Conservation (phyloP, 2,329 filamentous ascomycete species). For the Sphaerulina vaccinii region DNA sequence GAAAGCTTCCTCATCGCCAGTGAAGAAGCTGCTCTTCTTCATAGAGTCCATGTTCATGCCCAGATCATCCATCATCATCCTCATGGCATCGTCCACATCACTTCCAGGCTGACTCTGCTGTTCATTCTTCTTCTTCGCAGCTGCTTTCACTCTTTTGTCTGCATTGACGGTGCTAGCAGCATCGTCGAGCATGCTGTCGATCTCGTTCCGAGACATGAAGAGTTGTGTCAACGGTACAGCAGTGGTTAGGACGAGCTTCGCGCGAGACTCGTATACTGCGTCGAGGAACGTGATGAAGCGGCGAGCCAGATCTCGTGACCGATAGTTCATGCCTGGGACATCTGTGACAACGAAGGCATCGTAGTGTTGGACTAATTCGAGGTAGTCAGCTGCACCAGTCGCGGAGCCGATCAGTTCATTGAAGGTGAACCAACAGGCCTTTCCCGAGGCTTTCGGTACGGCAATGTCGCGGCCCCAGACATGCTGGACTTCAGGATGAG, state of each 20-base stretch:
- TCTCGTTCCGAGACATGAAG: constrained; percentile 55
- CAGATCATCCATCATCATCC: constrained; percentile 81
- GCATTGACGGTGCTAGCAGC: constrained; percentile 30
- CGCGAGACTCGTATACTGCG: constrained; percentile 86
- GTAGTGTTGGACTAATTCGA: constrained; percentile 86
- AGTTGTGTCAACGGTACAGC: constrained; percentile 81
- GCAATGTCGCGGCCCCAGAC: constrained; percentile 92
- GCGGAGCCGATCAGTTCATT: constrained; percentile 85
- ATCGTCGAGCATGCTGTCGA: constrained; percentile 47
- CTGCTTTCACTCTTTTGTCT: constrained; percentile 36
- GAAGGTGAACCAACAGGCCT: constrained; percentile 88
- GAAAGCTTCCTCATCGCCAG: constrained; percentile 93
- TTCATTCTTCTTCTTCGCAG: constrained; percentile 24
- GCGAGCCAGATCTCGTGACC: constrained; percentile 80
- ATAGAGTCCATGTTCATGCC: constrained; percentile 80
- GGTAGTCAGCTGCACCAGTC: constrained; percentile 90
- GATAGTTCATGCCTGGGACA: constrained; percentile 68
- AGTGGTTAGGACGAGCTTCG: constrained; percentile 92
- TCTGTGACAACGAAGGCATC: constrained; percentile 90
- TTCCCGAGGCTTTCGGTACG: constrained; percentile 84
- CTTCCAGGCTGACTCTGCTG: constrained; percentile 25
- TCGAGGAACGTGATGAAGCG: constrained; percentile 98
- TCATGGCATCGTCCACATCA: constrained; percentile 66
- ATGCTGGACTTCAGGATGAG: constrained; percentile 73
- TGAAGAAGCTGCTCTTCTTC: constrained; percentile 83